phyloP scores from a whole-genome alignment of 2,329 filamentous ascomycete genomes.

The Emmonsia crescens region DNA sequence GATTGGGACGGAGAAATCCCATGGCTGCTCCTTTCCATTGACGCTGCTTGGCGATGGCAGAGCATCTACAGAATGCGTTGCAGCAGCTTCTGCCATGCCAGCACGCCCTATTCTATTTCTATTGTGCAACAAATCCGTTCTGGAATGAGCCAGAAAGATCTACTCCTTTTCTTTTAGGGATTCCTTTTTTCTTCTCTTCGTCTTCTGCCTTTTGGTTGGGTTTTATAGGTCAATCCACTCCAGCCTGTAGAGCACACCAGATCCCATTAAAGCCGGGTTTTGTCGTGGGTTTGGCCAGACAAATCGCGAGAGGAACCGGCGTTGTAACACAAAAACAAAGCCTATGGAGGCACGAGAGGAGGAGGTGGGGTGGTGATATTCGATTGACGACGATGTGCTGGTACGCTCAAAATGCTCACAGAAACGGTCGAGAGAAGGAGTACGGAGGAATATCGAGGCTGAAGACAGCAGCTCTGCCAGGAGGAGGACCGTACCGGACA shows the following conservation, averaged over 20 bases:
- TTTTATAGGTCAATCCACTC: background rate
- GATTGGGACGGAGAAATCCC: conserved; percentile 30
- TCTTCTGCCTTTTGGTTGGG: background rate
- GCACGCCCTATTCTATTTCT: conserved; percentile 7
- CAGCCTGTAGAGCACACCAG: background rate
- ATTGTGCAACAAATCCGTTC: conserved; percentile 1
- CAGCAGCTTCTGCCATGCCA: conserved; percentile 33
- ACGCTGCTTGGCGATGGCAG: conserved; percentile 26
- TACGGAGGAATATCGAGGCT: background rate
- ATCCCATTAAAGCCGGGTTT: background rate
- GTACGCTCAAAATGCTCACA: background rate
- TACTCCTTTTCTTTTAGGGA: background rate
- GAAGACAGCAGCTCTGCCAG: background rate
- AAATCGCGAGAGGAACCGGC: background rate
- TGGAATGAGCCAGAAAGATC: conserved; percentile 4
- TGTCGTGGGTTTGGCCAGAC: background rate
- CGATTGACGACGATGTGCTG: background rate
- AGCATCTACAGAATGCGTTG: conserved; percentile 29
- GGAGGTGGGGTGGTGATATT: background rate
- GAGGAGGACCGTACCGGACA: background rate
- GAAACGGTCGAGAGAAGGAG: background rate
- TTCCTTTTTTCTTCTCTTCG: background rate
- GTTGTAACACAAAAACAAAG: background rate
- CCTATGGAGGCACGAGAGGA: background rate
- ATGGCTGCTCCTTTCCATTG: conserved; percentile 22